Evolutionary conservation across 148 eudicot genomes (phyloP).

Genomic region (Fagopyrum tataricum): DNA sequence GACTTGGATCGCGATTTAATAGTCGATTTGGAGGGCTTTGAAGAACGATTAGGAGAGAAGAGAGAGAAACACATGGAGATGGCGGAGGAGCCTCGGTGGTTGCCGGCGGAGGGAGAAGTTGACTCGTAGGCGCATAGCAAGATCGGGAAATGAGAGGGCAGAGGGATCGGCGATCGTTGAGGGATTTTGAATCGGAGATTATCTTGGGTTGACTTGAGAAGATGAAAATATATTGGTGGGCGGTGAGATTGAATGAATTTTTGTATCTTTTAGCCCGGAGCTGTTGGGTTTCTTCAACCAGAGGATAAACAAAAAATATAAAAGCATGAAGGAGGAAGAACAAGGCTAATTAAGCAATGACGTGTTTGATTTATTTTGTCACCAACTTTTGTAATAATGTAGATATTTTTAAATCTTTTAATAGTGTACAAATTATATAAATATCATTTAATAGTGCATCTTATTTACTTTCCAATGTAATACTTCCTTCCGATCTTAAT

Average conservation of each 20-base stretch:
- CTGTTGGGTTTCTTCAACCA: background rate
- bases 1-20: background rate
- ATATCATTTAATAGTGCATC: too few relatives aligned
- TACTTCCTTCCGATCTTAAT: too few relatives aligned
- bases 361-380: background rate
- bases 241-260: background rate
- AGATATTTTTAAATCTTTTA: too few relatives aligned
- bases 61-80: slow-evolving; percentile 12
- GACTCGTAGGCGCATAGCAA: slow-evolving; percentile 4
- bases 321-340: background rate
- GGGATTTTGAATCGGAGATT: background rate
- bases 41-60: slow-evolving; percentile 6
- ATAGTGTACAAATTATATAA: too few relatives aligned
- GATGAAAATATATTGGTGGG: background rate
- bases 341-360: background rate
- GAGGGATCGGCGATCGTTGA: background rate
- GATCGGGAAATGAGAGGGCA: background rate
- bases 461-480: too few relatives aligned
- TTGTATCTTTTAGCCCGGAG: too few relatives aligned
- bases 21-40: background rate
- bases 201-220: background rate
- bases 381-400: too few relatives aligned
- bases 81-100: background rate
- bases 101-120: background rate
- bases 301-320: background rate